phyloP scores from a whole-genome alignment of 345 rosid genomes.

The Corchorus capsularis region DNA sequence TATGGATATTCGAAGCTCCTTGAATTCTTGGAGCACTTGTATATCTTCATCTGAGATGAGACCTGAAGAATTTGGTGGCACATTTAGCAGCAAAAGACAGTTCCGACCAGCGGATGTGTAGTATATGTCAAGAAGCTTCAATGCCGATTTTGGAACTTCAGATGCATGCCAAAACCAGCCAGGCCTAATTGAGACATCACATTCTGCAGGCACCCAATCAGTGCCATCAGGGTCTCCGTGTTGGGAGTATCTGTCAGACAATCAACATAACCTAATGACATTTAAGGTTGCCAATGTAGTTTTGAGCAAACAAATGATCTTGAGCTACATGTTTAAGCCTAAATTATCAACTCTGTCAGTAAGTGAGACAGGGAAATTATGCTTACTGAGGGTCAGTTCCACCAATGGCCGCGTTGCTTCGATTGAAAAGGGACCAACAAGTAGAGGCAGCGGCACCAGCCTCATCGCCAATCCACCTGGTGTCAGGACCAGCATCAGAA shows the following conservation, averaged over 20 bases:
- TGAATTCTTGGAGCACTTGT: constrained; percentile 67
- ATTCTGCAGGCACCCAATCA: constrained; percentile 92
- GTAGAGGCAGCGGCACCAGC: constrained; percentile 63
- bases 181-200: constrained; percentile 86
- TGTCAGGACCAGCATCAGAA: constrained; percentile 86
- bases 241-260: constrained; percentile 50
- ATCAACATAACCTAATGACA: constrained; percentile 17
- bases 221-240: constrained; percentile 67
- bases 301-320: background rate
- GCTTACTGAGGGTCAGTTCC: constrained; percentile 64
- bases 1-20: constrained; percentile 50
- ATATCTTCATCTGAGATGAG: constrained; percentile 73
- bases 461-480: constrained; percentile 87
- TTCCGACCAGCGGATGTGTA: constrained; percentile 83
- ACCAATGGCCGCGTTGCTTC: constrained; percentile 60
- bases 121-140: constrained; percentile 69
- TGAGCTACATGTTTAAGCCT: background rate
- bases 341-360: background rate
- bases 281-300: background rate
- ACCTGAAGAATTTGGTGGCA: constrained; percentile 88
- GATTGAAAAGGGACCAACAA: constrained; percentile 86
- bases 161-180: constrained; percentile 98
- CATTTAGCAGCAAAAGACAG: constrained; percentile 70
- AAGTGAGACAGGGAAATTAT: background rate
- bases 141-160: constrained; percentile 76